Evolutionary conservation across 1,284 basidiomycete species (phyloP).

Genomic region (Cryptococcus depauperatus): DNA sequence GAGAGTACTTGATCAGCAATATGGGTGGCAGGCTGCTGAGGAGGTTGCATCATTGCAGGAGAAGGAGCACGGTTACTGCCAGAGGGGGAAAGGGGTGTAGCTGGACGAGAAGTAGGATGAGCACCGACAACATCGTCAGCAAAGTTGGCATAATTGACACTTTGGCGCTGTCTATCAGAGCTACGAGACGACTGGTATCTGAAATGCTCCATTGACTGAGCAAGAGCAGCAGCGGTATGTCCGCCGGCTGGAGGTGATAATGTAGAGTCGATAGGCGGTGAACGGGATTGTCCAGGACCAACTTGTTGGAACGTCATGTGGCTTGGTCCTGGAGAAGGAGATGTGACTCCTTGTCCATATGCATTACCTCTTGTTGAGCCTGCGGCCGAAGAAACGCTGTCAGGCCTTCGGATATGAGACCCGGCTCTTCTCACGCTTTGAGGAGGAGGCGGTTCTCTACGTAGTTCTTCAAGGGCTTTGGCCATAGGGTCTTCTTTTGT

Average conservation of each 20-base stretch:
- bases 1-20: constrained; percentile 64
- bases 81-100: constrained; percentile 53
- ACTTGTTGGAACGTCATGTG: constrained; percentile 21
- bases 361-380: constrained; percentile 20
- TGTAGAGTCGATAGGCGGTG: constrained; percentile 33
- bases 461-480: constrained; percentile 56
- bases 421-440: constrained; percentile 36
- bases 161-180: constrained; percentile 22
- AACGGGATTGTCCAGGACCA: constrained; percentile 10
- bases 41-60: constrained; percentile 62
- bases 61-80: constrained; percentile 38
- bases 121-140: constrained; percentile 68
- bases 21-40: constrained; percentile 50
- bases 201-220: constrained; percentile 44
- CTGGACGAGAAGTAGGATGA: constrained; percentile 62
- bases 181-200: constrained; percentile 30
- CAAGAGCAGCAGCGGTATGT: constrained; percentile 45
- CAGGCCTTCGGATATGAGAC: constrained; percentile 38
- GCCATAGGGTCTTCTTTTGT: constrained; percentile 63
- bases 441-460: constrained; percentile 41
- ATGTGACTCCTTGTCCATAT: constrained; percentile 16
- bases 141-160: constrained; percentile 47
- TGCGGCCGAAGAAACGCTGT: constrained; percentile 28
- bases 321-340: constrained; percentile 29
- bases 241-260: constrained; percentile 43